Base-by-base conservation (phyloP, 2,329 filamentous ascomycete species). In the Fusarium vanettenii region DNA sequence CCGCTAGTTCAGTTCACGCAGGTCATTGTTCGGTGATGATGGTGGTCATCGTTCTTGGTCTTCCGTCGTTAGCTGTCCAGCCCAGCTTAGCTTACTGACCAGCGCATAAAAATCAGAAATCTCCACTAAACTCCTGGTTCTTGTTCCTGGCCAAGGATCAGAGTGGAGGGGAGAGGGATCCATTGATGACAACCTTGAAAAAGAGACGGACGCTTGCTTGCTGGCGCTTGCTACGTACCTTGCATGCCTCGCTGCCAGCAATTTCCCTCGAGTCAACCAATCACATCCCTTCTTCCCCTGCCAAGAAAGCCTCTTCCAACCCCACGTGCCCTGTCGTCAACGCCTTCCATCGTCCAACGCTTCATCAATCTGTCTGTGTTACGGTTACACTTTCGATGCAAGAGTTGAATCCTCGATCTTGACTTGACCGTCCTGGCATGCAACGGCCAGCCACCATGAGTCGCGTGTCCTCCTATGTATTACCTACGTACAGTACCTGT, bases 211-310 rank as follows among this genome's bases (percentile, higher is more conserved):
- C 35, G 27, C 57, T 56, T 73, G 31, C 52, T 73, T 31, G 55
- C 59, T 25, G 20, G 13, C 41, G 41, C 43, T 20, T 50, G 16
- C 45, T n/a, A 50, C 45, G 68, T 69, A 72, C 61, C 69, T 67
- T 69, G 43, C 69, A 70, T 70, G 18, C 33, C 31, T 59, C 33
- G 20, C 22, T 27, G 45, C 37, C 45, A 31, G 45, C 52, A 75
- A 75, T 73, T 73, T 67, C 60, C 60, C 62, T 35, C 29, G 35
- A 37, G 27, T n/a, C 22, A 18, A 57, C 75, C 71, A 77, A 76
- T 75, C 14, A 56, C 7, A 43, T 16, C 5, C 22, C 9, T 10
- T 52, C 8, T 6, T 68, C 69, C 76, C 75, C 76, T 78, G 76
- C 74, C 74, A 78, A 78, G 76, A 67, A 35, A 66, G 25, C 25